Base-by-base conservation (phyloP, 768 basidiomycete species). In the Sporobolomyces roseus region DNA sequence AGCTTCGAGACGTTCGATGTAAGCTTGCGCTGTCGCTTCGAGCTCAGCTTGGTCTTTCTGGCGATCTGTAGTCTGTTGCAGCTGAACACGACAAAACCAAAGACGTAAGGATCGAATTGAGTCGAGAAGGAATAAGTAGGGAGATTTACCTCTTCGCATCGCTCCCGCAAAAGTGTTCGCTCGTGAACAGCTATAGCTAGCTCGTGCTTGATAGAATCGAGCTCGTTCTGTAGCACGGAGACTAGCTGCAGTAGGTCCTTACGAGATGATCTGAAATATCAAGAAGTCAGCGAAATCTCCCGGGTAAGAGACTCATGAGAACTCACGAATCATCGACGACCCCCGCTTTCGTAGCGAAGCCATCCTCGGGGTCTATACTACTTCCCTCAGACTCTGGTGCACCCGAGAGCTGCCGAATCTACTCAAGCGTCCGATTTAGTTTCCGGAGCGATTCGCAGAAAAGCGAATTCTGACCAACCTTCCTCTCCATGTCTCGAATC, bases 401-500 rank as follows among this genome's bases (percentile, higher is more conserved):
- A 38, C 36, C 60, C 14, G 60, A 61, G 2, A 61, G 27, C 41
- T 43, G 2, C 9, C 56, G 46, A 27, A 61, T 61, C 49, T 61
- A 33, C 9, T 17, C 25, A 30, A 9, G 14, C 19, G 29, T 21
- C 23, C 14, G 13, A 46, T 10, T 46, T 7, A 46, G 21, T 46
- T 46, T 23, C 45, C 21, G 12, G 7, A 10, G 12, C 45, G 21
- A 13, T 14, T 13, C 10, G 21, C 12, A 23, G 14, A 45, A 21
- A 32, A 30, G 13, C 17, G n/a, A n/a, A 16, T 5, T 2, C 4
- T 17, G 13, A 27, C 65, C 23, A 33, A 71, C 70, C 55, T 49
- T 56, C 21, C 35, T 21, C 50, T 71, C 70, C 25, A 71, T 45
- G 17, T 23, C 49, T 4, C 70, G 55, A 23, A 71, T 65, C 30